phyloP scores from a whole-genome alignment of 1,139 yeast species.

The Protomyces gravidus region DNA sequence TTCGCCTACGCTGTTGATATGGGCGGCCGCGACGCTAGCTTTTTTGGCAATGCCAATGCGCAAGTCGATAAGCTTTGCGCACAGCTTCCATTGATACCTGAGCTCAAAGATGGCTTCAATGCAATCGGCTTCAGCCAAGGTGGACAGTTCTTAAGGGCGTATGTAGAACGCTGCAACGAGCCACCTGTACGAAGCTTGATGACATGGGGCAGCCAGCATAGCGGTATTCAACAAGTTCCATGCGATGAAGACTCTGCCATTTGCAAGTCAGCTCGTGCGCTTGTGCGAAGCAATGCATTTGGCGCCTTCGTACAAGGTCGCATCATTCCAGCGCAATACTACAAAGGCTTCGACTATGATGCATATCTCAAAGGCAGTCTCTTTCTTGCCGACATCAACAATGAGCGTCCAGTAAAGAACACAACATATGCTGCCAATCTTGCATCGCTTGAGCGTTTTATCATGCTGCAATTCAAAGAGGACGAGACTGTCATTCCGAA shows the following conservation, averaged over 20 bases:
- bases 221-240: constrained; percentile 66
- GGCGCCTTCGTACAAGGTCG: constrained; percentile 53
- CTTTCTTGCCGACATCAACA: constrained; percentile 63
- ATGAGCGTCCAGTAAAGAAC: constrained; percentile 48
- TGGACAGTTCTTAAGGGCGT: constrained; percentile 64
- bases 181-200: constrained; percentile 53
- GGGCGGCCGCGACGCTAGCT: constrained; percentile 24
- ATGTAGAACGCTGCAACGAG: constrained; percentile 54
- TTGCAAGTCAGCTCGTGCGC: constrained; percentile 54
- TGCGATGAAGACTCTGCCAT: constrained; percentile 59
- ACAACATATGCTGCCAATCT: constrained; percentile 47
- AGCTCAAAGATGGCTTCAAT: constrained; percentile 56
- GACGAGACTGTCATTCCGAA: constrained; percentile 71
- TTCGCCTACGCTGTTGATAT: constrained; percentile 18
- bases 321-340: constrained; percentile 71
- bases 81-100: constrained; percentile 45
- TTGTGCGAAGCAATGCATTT: constrained; percentile 61
- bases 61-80: constrained; percentile 48
- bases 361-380: constrained; percentile 50
- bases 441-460: constrained; percentile 49
- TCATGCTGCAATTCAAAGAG: constrained; percentile 55
- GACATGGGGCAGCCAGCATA: constrained; percentile 79
- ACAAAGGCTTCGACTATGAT: constrained; percentile 50
- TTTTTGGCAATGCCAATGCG: constrained; percentile 58
- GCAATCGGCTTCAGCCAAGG: constrained; percentile 83